A percentile compares a stretch with the other conserved stretches of the same genome.
Evolutionary conservation across 2,329 filamentous ascomycete species (phyloP).

Genomic region (Aspergillus fijiensis): DNA sequence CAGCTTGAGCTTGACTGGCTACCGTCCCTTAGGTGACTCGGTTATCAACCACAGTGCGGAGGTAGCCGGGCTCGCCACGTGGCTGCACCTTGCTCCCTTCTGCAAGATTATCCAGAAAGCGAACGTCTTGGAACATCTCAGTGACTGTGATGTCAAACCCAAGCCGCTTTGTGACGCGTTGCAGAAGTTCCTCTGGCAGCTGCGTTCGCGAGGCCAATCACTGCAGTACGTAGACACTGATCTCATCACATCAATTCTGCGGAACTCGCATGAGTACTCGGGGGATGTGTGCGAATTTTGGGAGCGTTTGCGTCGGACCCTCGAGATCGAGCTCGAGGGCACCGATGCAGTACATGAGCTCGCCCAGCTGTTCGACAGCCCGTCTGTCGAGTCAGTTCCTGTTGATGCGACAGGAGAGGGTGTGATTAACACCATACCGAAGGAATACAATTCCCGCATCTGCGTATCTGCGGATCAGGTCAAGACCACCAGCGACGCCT

Average conservation of each 20-base stretch:
- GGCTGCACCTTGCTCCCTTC: constrained; percentile 61
- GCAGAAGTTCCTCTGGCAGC: constrained; percentile 53
- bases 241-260: constrained; percentile 41
- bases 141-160: constrained; percentile 48
- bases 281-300: constrained; percentile 56
- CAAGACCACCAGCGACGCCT: constrained; percentile 38
- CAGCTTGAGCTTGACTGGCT: constrained; percentile 57
- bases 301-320: constrained; percentile 53
- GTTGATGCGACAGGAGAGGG: constrained; percentile 24
- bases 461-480: constrained; percentile 40
- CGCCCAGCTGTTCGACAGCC: constrained; percentile 50
- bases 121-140: constrained; percentile 48
- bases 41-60: constrained; percentile 48
- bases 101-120: constrained; percentile 55
- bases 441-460: constrained; percentile 40
- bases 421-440: constrained; percentile 35
- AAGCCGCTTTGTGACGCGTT: constrained; percentile 53
- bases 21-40: constrained; percentile 52
- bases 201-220: constrained; percentile 47
- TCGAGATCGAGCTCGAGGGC: constrained; percentile 53
- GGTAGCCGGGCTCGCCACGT: constrained; percentile 58
- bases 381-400: constrained; percentile 17
- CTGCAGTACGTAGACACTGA: constrained; percentile 44
- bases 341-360: constrained; percentile 45
- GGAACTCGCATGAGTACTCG: constrained; percentile 46